Evolutionary conservation across 371 early-diverging fungal genomes (phyloP).

Genomic region (Mortierella polycephala): DNA sequence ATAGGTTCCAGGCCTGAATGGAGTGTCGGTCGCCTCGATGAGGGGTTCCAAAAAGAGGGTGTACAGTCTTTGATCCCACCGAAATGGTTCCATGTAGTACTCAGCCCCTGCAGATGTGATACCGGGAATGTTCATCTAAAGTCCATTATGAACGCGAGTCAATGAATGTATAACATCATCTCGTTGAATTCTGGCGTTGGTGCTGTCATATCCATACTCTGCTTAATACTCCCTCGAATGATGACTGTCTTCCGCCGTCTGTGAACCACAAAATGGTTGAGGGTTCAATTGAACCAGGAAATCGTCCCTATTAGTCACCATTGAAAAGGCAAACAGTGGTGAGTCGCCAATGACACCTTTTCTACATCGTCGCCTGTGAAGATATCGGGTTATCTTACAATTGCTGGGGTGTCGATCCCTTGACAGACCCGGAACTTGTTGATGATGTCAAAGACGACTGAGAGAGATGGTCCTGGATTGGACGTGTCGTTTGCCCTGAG

Average conservation of each 20-base stretch:
- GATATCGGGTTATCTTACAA: slow-evolving; percentile 13
- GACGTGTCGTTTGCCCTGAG: slow-evolving; percentile 69
- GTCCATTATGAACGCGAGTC: neutral
- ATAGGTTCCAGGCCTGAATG: slow-evolving; percentile 39
- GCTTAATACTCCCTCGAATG: slow-evolving; percentile 53
- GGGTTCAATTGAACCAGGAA: slow-evolving; percentile 64
- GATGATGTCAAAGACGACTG: slow-evolving; percentile 71
- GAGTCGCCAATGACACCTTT: neutral
- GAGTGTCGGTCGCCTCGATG: slow-evolving; percentile 57
- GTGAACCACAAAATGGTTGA: slow-evolving; percentile 80
- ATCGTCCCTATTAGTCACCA: slow-evolving; percentile 63
- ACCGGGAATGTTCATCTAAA: slow-evolving; percentile 67
- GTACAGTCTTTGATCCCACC: slow-evolving; percentile 80
- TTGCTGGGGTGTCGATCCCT: slow-evolving; percentile 63
- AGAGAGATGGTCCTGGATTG: slow-evolving; percentile 66
- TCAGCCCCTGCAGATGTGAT: slow-evolving; percentile 66
- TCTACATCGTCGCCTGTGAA: neutral
- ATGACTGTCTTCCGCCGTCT: slow-evolving; percentile 66
- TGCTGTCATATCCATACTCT: slow-evolving; percentile 35
- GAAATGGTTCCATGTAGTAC: slow-evolving; percentile 73
- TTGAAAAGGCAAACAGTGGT: no score
- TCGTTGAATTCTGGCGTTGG: no score
- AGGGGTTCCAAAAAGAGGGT: slow-evolving; percentile 67
- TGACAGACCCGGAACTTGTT: slow-evolving; percentile 64
- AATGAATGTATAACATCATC: no score